Conservation (phyloP, 495 filamentous ascomycete genomes). For the Apiosordaria backusii region DNA sequence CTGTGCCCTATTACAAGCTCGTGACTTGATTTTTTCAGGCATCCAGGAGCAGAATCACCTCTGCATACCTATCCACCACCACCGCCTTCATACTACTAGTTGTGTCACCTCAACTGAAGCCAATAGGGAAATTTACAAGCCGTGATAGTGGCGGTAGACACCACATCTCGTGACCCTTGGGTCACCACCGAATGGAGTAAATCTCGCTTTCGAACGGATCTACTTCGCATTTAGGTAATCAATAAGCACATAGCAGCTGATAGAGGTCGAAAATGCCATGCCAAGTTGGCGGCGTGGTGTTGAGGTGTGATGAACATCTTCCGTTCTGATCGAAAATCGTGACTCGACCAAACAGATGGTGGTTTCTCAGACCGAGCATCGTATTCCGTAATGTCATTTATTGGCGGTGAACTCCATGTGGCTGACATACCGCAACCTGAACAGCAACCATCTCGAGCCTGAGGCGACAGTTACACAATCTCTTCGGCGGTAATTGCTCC, state of each 20-base stretch:
- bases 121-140: neutral
- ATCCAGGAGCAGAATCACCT: no score
- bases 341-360: neutral
- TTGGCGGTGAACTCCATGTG: neutral
- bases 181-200: neutral
- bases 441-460: neutral
- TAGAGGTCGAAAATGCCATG: neutral
- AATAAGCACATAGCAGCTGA: neutral
- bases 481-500: neutral
- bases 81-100: neutral
- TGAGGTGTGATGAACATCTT: no score
- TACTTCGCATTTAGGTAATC: neutral
- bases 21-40: neutral
- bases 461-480: neutral
- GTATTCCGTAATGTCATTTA: neutral
- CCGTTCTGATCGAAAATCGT: no score
- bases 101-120: neutral
- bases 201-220: neutral
- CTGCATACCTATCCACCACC: neutral
- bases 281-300: no score
- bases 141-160: neutral
- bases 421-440: neutral
- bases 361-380: neutral
- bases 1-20: neutral
- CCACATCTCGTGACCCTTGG: neutral